These are phyloP conservation scores for Physcomitrellopsis africana DNA, from an alignment of 225 moss, liverwort and hornwort genomes.

Conservation along the genomic window DNA sequence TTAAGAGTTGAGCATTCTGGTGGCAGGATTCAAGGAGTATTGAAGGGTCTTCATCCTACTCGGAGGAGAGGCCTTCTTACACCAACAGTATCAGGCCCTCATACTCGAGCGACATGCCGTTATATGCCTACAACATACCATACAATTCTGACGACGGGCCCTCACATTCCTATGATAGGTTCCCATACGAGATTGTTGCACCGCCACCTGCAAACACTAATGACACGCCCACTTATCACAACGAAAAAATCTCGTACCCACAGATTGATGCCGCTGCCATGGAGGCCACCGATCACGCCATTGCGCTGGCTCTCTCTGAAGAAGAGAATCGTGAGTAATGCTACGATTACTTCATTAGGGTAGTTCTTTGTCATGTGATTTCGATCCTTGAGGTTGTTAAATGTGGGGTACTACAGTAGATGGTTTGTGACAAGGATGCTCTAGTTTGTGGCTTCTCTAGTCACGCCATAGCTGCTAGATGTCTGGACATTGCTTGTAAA, in stretches of 20 bases:
- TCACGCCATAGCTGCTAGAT: not conserved
- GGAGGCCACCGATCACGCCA: slow-evolving; percentile 48
- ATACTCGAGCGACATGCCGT: slow-evolving; percentile 24
- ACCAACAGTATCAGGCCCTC: not conserved
- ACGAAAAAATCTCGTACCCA: slow-evolving; percentile 29
- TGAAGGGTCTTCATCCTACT: slow-evolving; percentile 37
- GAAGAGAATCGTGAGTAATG: slow-evolving; percentile 42
- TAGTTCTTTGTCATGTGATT: not conserved
- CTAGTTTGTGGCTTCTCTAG: not conserved
- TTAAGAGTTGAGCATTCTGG: not conserved
- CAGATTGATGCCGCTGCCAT: slow-evolving; percentile 18
- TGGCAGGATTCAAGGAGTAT: slow-evolving; percentile 28
- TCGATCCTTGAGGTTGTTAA: not conserved
- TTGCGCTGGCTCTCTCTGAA: slow-evolving; percentile 48
- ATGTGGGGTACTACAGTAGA: not conserved
- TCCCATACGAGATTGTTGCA: slow-evolving; percentile 23
- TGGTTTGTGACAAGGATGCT: too few relatives aligned
- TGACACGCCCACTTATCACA: slow-evolving; percentile 43
- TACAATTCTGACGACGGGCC: slow-evolving; percentile 16
- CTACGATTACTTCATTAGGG: not conserved
- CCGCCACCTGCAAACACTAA: slow-evolving; percentile 34
- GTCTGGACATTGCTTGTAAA: not conserved
- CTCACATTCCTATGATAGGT: slow-evolving; percentile 10
- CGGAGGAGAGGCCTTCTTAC: slow-evolving; percentile 23
- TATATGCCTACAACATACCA: slow-evolving; percentile 1